Evolutionary conservation across 164 flowering plant species (phyloP), one percentile per base, ranked within the genome.

Genomic region (Vitis rotundifolia): DNA sequence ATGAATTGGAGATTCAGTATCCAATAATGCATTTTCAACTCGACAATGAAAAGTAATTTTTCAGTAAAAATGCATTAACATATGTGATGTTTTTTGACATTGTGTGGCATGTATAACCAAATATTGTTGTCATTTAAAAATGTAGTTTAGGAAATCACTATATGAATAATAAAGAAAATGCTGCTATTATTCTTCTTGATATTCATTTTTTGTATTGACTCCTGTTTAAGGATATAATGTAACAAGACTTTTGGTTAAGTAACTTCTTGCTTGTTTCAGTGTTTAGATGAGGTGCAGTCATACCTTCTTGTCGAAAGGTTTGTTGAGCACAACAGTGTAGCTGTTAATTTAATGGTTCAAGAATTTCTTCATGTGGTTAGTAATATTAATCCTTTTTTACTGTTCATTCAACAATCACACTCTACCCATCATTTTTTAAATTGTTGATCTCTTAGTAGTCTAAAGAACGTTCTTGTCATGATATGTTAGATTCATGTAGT

Each of bases 261-360:
- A 16, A 16, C 49, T 50, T 64, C 47, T 37, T 71, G 49, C 59
- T 61, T 19, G 60, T 76, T 80, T 31, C 83, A 95, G 99, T 74
- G 79, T 75, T 81, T 95, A 74, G 94, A 95, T 80, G 99, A 95
- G 81, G 90, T 93, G 80, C 99, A 95, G 64, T 86, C 98, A 10
- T 95, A 95, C 80, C 85, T 93, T 73, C 74, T 95, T 53, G 85
- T 86, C 14, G 68, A 82, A 37, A 82, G 97, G 71, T 77, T 73
- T 56, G 61, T 69, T 19, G 87, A 88, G 63, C 73, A 66, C 11
- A 76, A 68, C 9, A 77, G 73, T 66, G 67, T 68, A 14, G 74
- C 76, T 62, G 75, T 55, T 55, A 83, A 82, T 74, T 54, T 61
- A 50, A 47, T 75, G 18, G 79, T 61, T 68, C 82, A 82, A 62